Conservation (phyloP, 257 asterid genomes). For the Scutellaria galericulata region DNA sequence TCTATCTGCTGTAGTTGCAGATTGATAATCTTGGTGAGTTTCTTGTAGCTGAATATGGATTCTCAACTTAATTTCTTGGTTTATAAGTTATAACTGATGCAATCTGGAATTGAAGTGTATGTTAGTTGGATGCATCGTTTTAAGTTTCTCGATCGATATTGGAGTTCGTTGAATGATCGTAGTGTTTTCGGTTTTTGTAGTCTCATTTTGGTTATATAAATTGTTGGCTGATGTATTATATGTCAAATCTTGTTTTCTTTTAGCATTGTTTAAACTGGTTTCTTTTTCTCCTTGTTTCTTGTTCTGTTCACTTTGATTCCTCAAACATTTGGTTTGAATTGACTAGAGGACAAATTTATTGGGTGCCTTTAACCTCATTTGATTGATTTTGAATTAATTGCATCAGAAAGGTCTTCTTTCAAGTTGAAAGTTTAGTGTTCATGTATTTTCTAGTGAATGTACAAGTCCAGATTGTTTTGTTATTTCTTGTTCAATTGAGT, state of each 20-base stretch:
- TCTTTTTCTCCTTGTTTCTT: background rate
- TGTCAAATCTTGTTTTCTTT: background rate
- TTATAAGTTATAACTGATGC: background rate
- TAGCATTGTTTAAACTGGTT: background rate
- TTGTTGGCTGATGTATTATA: slow-evolving; percentile 1
- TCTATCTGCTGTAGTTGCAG: slow-evolving; percentile 2
- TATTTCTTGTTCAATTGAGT: background rate
- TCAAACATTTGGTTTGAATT: background rate
- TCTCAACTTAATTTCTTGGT: slow-evolving; percentile 9
- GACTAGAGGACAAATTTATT: background rate
- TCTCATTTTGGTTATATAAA: background rate
- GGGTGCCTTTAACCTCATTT: no score
- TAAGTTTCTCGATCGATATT: slow-evolving; percentile 5
- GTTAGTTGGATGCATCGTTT: slow-evolving; percentile 4
- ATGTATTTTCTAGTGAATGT: background rate
- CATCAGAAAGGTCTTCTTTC: slow-evolving; percentile 1
- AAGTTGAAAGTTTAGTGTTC: background rate
- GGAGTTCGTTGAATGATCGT: slow-evolving; percentile 11
- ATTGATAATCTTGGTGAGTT: slow-evolving; percentile 31
- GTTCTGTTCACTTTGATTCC: background rate
- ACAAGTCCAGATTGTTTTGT: slow-evolving; percentile 16
- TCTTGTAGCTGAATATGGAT: slow-evolving; percentile 13
- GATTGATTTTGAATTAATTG: background rate
- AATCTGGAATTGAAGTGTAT: slow-evolving; percentile 25
- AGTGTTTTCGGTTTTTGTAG: background rate